Percentiles rank a stretch among this genome's conserved stretches.
Conservation (phyloP, 2,329 filamentous ascomycete species). For the Stenocarpella maydis region DNA sequence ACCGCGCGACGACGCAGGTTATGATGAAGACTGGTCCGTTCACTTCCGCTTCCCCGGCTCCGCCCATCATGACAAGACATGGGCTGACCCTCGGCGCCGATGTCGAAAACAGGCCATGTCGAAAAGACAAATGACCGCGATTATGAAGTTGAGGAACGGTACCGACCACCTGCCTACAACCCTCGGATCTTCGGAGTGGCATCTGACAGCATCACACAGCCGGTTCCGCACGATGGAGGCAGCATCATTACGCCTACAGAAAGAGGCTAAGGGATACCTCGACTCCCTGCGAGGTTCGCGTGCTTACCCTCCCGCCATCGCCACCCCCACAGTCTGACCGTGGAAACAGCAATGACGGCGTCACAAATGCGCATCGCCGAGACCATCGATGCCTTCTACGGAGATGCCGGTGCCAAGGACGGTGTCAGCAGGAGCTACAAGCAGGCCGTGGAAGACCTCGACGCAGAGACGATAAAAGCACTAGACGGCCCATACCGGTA, state of each 20-base stretch:
- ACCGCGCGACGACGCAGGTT: conserved; percentile 98
- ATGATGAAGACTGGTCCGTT: conserved; percentile 96
- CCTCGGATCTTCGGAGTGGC: no score
- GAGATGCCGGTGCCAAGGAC: conserved; percentile 91
- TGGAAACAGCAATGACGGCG: conserved; percentile 85
- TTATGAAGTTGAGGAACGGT: conserved; percentile 97
- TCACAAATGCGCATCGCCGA: conserved; percentile 99
- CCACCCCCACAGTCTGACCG: background rate
- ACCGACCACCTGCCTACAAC: conserved; percentile 26
- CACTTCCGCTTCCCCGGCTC: background rate
- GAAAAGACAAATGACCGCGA: conserved; percentile 98
- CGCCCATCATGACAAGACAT: background rate
- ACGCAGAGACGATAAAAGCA: conserved; percentile 98
- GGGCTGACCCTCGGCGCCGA: conserved; percentile 27
- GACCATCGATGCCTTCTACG: conserved; percentile 99
- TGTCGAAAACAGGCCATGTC: conserved; percentile 78
- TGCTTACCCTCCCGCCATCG: background rate
- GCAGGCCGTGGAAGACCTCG: conserved; percentile 96
- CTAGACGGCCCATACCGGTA: conserved; percentile 93
- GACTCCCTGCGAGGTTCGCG: conserved; percentile 85
- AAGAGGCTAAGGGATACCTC: conserved; percentile 97
- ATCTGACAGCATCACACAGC: conserved; percentile 59
- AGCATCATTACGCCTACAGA: conserved; percentile 89
- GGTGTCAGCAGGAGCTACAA: conserved; percentile 98
- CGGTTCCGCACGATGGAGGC: conserved; percentile 98